Conservation (phyloP, 306 rosid genomes). For the Astragalus glycyphyllos region DNA sequence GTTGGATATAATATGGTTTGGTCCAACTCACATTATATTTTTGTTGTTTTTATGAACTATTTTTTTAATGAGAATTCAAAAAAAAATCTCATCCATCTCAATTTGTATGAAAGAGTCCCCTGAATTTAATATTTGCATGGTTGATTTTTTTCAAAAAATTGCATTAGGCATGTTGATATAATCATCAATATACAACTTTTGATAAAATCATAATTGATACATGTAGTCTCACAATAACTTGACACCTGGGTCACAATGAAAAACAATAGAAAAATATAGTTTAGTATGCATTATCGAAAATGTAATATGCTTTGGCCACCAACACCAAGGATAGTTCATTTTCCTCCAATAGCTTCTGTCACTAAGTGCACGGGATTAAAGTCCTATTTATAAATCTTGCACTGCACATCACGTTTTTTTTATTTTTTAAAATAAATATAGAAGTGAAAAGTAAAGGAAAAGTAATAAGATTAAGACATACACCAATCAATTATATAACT, state of each 20-base stretch:
- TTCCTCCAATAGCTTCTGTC: constrained; percentile 46
- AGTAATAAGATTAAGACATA: constrained; percentile 51
- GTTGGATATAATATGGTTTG: no score
- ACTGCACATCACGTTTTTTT: constrained; percentile 35
- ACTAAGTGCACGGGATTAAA: constrained; percentile 58
- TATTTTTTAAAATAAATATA: not conserved
- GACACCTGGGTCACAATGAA: constrained; percentile 39
- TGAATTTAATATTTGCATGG: constrained; percentile 48
- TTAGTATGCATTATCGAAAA: not conserved
- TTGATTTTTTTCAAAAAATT: constrained; percentile 36
- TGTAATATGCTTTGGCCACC: constrained; percentile 37
- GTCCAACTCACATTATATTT: no score
- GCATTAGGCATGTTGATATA: constrained; percentile 58
- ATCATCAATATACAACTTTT: constrained; percentile 61
- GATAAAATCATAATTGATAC: constrained; percentile 37
- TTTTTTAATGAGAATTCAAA: not conserved
- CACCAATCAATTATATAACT: constrained; percentile 38
- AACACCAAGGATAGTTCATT: constrained; percentile 39
- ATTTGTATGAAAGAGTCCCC: constrained; percentile 15
- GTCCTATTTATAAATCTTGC: constrained; percentile 45
- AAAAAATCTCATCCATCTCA: constrained; percentile 18
- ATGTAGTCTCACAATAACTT: constrained; percentile 36
- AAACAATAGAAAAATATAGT: constrained; percentile 14
- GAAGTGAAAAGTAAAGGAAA: constrained; percentile 43
- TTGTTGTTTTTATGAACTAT: no score